Evolutionary conservation across 1,284 basidiomycete species (phyloP).

Genomic region (Abortiporus biennis): DNA sequence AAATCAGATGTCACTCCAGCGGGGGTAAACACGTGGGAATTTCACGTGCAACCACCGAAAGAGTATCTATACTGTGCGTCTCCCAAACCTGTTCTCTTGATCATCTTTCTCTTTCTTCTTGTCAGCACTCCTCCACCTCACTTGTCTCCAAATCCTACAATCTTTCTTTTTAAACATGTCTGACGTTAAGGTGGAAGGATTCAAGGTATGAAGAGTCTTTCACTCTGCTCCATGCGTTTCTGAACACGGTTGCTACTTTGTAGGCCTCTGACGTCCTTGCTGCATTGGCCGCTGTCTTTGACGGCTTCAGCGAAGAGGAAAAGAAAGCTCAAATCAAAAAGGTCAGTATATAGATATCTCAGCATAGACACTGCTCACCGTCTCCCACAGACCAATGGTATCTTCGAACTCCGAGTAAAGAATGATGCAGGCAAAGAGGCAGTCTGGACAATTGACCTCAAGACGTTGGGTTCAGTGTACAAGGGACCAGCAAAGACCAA

Average conservation of each 20-base stretch:
- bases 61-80: no score
- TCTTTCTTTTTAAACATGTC: conserved; percentile 22
- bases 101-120: no score
- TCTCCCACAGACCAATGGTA: conserved; percentile 71
- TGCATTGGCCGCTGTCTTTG: conserved; percentile 59
- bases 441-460: conserved; percentile 94
- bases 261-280: conserved; percentile 72
- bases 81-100: no score
- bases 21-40: no score
- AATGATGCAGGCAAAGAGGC: conserved; percentile 74
- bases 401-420: conserved; percentile 87
- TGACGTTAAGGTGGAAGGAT: conserved; percentile 30
- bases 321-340: conserved; percentile 83
- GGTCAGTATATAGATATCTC: conserved; percentile 34
- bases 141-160: no score
- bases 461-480: conserved; percentile 81
- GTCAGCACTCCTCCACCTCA: no score
- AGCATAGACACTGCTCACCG: background rate
- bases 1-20: no score
- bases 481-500: conserved; percentile 73
- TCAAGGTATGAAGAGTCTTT: conserved; percentile 24
- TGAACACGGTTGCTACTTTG: background rate
- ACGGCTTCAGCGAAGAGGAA: conserved; percentile 63
- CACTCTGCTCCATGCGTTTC: background rate
- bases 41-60: no score